A percentile compares a stretch with the other conserved stretches of the same genome.
These are phyloP conservation scores for Pontederia crassipes DNA, from an alignment of 176 grass and related monocot species.

Conservation along the genomic window DNA sequence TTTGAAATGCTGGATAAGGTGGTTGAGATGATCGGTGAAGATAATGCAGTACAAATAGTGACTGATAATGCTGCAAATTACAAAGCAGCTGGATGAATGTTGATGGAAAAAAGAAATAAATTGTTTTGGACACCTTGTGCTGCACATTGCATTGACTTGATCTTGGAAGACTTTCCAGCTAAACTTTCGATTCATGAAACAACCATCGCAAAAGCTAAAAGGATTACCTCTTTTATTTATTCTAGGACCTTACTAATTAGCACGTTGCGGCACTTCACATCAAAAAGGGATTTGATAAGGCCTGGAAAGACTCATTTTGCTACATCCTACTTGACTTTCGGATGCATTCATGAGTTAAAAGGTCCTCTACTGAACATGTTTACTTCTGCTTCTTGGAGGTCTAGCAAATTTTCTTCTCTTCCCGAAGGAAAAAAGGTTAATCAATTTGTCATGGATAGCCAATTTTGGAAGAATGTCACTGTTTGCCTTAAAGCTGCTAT, in stretches of 20 bases:
- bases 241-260: no score
- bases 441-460: neutral
- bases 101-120: neutral
- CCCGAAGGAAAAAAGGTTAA: neutral
- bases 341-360: neutral
- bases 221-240: no score
- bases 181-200: no score
- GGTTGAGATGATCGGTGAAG: no score
- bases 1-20: no score
- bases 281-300: no score
- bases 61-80: neutral
- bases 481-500: neutral
- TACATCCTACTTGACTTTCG: neutral
- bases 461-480: neutral
- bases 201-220: no score
- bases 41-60: no score
- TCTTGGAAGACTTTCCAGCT: no score
- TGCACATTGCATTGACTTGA: no score
- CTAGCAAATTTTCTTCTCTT: neutral
- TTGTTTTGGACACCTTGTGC: no score
- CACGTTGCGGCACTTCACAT: no score
- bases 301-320: neutral
- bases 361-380: neutral
- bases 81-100: neutral
- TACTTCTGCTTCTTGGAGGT: neutral